A percentile compares a stretch with the other conserved stretches of the same genome.
Evolutionary conservation across 345 rosid species (phyloP).

Genomic region (Litchi chinensis): DNA sequence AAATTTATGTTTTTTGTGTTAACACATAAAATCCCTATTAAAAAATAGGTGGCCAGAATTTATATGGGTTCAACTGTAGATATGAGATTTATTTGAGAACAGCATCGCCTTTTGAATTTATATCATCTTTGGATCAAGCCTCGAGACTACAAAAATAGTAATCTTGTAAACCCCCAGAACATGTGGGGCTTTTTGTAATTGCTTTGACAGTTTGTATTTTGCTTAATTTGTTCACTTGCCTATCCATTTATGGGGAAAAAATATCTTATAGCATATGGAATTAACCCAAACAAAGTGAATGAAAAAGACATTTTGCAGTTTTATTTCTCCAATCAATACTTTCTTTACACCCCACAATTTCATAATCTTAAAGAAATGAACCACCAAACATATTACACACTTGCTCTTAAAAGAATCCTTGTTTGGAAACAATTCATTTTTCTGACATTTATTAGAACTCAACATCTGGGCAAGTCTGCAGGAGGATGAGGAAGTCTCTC

Average conservation of each 20-base stretch:
- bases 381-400: constrained; percentile 22
- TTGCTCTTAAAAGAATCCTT: constrained; percentile 37
- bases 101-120: too few relatives aligned
- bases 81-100: too few relatives aligned
- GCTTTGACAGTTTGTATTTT: background rate
- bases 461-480: constrained; percentile 73
- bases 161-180: background rate
- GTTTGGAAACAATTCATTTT: background rate
- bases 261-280: background rate
- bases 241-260: background rate
- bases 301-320: constrained; percentile 20
- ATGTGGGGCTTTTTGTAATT: background rate
- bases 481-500: constrained; percentile 83
- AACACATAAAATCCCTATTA: too few relatives aligned
- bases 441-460: constrained; percentile 20
- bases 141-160: background rate
- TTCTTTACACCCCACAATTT: constrained; percentile 33
- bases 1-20: too few relatives aligned
- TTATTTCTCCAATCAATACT: constrained; percentile 24
- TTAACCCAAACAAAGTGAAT: background rate
- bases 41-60: too few relatives aligned
- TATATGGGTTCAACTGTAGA: too few relatives aligned
- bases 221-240: background rate
- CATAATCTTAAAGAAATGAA: constrained; percentile 20
- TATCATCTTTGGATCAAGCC: background rate